These are phyloP conservation scores for Cryptosporidium bovis DNA, from an alignment of 169 alveolate genomes.

Conservation along the genomic window DNA sequence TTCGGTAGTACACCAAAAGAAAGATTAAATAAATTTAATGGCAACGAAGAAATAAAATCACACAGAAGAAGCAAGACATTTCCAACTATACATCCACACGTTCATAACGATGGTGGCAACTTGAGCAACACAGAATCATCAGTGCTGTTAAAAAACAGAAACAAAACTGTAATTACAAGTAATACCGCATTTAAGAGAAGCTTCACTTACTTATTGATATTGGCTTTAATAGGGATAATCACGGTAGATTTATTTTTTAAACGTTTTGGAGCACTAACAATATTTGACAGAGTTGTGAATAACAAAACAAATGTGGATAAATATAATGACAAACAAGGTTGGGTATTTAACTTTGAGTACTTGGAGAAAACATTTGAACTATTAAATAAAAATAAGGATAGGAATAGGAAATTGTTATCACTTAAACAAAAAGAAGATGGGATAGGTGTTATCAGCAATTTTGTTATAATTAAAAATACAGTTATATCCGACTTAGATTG, in stretches of 20 bases:
- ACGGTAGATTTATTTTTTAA: slow-evolving; percentile 30
- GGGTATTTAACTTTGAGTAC: slow-evolving; percentile 24
- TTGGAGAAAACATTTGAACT: slow-evolving; percentile 19
- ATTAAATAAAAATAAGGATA: not conserved
- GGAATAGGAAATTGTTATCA: slow-evolving; percentile 12
- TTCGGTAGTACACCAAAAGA: not conserved
- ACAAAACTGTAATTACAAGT: slow-evolving; percentile 42
- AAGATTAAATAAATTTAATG: too few relatives aligned
- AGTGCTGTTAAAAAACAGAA: not conserved
- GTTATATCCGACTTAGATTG: slow-evolving; percentile 29
- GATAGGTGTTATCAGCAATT: slow-evolving; percentile 19
- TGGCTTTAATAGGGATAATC: slow-evolving; percentile 27
- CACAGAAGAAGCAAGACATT: slow-evolving; percentile 68
- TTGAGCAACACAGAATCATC: not conserved
- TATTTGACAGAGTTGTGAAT: slow-evolving; percentile 10
- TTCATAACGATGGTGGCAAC: not conserved
- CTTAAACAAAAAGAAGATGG: slow-evolving; percentile 41
- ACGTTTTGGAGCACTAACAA: slow-evolving; percentile 25
- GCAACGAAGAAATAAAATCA: not conserved
- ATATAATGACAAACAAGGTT: slow-evolving; percentile 7
- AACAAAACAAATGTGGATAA: not conserved
- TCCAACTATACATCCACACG: slow-evolving; percentile 15
- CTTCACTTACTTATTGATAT: slow-evolving; percentile 25
- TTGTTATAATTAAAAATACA: not conserved
- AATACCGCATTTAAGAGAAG: slow-evolving; percentile 38